phyloP scores from a whole-genome alignment of 2,329 filamentous ascomycete species.

The Ophiostoma sp. region DNA sequence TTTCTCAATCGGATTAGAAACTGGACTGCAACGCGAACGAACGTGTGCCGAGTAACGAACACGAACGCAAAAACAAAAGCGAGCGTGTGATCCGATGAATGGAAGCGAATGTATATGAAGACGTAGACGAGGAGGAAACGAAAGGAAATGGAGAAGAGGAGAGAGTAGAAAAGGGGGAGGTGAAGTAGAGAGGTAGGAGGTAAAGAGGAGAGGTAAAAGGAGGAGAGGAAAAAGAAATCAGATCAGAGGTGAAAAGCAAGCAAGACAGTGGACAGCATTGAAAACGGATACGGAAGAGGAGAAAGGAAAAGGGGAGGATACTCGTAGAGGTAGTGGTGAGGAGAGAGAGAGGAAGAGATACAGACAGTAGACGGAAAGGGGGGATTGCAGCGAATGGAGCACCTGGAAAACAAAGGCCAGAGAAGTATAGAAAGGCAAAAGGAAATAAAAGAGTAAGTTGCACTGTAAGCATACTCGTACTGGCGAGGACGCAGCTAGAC shows the following conservation, averaged over 20 bases:
- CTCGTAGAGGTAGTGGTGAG: constrained; percentile 2
- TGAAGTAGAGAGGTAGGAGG: too few species aligned
- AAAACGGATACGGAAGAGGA: constrained; percentile 8
- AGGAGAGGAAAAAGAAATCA: constrained; percentile 10
- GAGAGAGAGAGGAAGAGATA: background rate
- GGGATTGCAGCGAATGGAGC: background rate
- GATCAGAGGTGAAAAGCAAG: constrained; percentile 8
- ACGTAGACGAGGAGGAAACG: background rate
- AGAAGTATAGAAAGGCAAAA: background rate
- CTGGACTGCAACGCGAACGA: background rate
- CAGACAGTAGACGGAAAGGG: background rate
- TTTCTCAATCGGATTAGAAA: constrained; percentile 1
- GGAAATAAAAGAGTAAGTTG: background rate
- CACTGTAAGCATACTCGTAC: background rate
- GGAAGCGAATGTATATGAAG: constrained; percentile 12
- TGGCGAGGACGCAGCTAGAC: background rate
- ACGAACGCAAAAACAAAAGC: background rate
- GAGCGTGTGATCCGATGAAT: constrained; percentile 13
- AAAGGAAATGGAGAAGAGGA: background rate
- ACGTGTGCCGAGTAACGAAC: constrained; percentile 5
- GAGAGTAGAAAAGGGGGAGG: background rate
- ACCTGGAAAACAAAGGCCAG: background rate
- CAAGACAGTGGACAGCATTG: background rate
- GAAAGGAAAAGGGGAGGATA: constrained; percentile 5
- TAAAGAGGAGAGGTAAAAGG: constrained; percentile 9